Conservation (phyloP, 2,329 filamentous ascomycete species). For the Scorias spongiosa region DNA sequence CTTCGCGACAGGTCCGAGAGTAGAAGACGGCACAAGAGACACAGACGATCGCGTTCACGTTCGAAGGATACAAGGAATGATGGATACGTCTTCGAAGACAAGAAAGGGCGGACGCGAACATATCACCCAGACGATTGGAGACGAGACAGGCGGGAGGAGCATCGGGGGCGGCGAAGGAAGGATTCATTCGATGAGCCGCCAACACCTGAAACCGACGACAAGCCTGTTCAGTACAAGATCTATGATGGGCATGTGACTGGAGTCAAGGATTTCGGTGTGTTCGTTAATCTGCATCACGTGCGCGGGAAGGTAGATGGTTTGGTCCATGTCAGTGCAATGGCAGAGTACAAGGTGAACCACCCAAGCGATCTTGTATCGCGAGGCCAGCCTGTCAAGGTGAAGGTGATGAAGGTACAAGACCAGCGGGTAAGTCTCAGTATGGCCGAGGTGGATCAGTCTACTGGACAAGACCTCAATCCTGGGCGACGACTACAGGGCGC, state of each 20-base stretch:
- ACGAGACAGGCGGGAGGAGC: conserved; percentile 27
- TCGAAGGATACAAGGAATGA: conserved; percentile 27
- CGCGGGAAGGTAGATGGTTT: conserved; percentile 80
- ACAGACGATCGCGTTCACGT: conserved; percentile 33
- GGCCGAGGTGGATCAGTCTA: conserved; percentile 90
- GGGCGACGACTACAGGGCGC: conserved; percentile 66
- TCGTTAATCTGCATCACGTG: conserved; percentile 81
- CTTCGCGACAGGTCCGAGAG: conserved; percentile 19
- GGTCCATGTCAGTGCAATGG: conserved; percentile 83
- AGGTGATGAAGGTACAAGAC: conserved; percentile 75
- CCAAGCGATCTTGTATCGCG: conserved; percentile 72
- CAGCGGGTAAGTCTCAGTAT: conserved; percentile 76
- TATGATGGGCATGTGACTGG: conserved; percentile 85
- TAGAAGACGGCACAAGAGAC: conserved; percentile 8
- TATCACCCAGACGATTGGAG: conserved; percentile 24
- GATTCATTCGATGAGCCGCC: conserved; percentile 52
- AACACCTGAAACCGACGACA: conserved; percentile 62
- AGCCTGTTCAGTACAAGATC: conserved; percentile 68
- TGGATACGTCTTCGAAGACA: conserved; percentile 42
- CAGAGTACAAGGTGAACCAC: conserved; percentile 76
- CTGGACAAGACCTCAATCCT: conserved; percentile 68
- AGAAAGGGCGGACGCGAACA: conserved; percentile 37
- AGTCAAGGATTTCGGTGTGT: conserved; percentile 88
- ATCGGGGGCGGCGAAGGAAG: conserved; percentile 30
- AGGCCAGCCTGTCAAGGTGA: conserved; percentile 80